Percentiles rank a stretch among this genome's conserved stretches.
phyloP scores from a whole-genome alignment of 768 basidiomycete species.

The Hirschioporus abietinus region DNA sequence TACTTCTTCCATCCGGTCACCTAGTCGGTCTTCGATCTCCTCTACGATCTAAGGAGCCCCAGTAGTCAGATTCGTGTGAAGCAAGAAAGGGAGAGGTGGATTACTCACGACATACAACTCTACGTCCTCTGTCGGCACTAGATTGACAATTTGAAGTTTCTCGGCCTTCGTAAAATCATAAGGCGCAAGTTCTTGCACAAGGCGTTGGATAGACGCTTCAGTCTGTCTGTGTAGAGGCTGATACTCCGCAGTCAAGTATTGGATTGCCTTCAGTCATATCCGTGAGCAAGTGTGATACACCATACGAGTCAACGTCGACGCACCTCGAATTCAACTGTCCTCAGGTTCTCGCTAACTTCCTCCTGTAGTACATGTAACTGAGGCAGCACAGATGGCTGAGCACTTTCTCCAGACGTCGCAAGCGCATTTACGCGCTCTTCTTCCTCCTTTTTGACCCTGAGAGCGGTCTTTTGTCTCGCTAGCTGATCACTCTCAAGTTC shows the following conservation, averaged over 20 bases:
- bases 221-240: constrained; percentile 67
- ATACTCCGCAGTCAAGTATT: constrained; percentile 72
- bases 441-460: constrained; percentile 75
- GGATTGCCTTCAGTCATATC: constrained; percentile 58
- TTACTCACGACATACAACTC: constrained; percentile 83
- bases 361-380: constrained; percentile 29
- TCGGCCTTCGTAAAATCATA: constrained; percentile 85
- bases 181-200: constrained; percentile 61
- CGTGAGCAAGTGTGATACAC: neutral
- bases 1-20: constrained; percentile 63
- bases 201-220: constrained; percentile 52
- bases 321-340: constrained; percentile 85
- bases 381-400: constrained; percentile 13
- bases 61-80: neutral
- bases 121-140: constrained; percentile 75
- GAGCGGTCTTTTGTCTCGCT: constrained; percentile 59
- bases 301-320: constrained; percentile 13
- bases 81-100: neutral
- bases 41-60: constrained; percentile 77
- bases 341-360: constrained; percentile 72
- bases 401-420: constrained; percentile 1
- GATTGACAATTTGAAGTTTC: constrained; percentile 88
- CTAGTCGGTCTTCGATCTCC: constrained; percentile 81
- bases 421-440: constrained; percentile 29
- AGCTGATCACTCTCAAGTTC: constrained; percentile 73